Percentiles rank a stretch among this genome's conserved stretches.
Conservation (phyloP, 192 early-diverging fungal species). For the Coemansia reversa region DNA sequence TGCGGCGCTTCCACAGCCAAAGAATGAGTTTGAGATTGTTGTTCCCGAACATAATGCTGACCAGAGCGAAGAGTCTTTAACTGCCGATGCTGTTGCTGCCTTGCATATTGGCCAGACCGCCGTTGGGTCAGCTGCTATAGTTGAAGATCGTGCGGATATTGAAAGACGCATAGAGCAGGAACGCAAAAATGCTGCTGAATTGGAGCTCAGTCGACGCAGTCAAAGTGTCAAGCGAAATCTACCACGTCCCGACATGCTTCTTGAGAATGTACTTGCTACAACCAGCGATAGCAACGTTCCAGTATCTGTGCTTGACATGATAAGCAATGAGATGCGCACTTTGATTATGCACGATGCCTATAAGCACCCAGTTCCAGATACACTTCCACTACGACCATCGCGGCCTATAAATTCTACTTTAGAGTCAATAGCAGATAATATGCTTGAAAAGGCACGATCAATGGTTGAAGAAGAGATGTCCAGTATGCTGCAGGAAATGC, state of each 20-base stretch:
- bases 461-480: conserved; percentile 57
- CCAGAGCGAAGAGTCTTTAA: conserved; percentile 18
- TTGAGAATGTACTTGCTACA: conserved; percentile 16
- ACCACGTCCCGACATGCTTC: conserved; percentile 63
- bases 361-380: conserved; percentile 67
- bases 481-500: conserved; percentile 12
- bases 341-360: conserved; percentile 72
- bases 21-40: conserved; percentile 91
- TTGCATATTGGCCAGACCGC: conserved; percentile 1
- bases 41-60: conserved; percentile 61
- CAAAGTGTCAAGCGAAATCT: conserved; percentile 74
- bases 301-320: conserved; percentile 56
- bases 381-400: conserved; percentile 49
- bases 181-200: conserved; percentile 55
- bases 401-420: conserved; percentile 20
- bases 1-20: conserved; percentile 75
- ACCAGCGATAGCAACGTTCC: conserved; percentile 23
- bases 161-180: conserved; percentile 58
- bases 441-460: conserved; percentile 58
- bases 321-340: conserved; percentile 70
- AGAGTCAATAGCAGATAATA: conserved; percentile 60
- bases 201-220: conserved; percentile 60
- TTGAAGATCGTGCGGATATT: conserved; percentile 77
- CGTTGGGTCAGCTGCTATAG: conserved; percentile 12
- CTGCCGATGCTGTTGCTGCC: conserved; percentile 17